Conservation (phyloP, 2,329 filamentous ascomycete genomes). For the Falciphora oryzae region DNA sequence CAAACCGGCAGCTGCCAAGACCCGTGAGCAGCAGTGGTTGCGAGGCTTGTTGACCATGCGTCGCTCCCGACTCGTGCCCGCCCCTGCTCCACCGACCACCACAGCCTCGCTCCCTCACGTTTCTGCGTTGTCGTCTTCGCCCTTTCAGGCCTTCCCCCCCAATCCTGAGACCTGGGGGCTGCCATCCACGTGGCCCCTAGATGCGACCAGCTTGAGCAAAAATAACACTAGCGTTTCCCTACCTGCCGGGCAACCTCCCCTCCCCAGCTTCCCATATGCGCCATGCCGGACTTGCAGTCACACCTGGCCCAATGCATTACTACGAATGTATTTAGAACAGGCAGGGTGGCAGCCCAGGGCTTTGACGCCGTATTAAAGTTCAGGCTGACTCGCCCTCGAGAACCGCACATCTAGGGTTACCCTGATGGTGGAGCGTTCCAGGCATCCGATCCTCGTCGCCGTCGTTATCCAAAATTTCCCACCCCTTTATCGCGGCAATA, state of each 20-base stretch:
- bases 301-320: no score
- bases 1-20: no score
- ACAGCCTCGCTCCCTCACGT: not conserved
- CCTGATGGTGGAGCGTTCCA: not conserved
- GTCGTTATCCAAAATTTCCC: not conserved
- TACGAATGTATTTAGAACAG: not conserved
- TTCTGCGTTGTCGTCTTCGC: not conserved
- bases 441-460: not conserved
- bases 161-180: not conserved
- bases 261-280: not conserved
- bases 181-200: not conserved
- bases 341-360: not conserved
- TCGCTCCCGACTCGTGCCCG: no score
- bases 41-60: no score
- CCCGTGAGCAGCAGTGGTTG: no score
- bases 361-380: not conserved
- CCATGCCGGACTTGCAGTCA: not conserved
- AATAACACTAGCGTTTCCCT: not conserved
- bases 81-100: no score
- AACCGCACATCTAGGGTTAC: not conserved
- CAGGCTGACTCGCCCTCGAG: not conserved
- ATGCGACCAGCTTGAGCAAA: not conserved
- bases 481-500: not conserved
- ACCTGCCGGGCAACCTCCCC: no score
- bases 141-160: not conserved